phyloP scores from a whole-genome alignment of 495 filamentous ascomycete genomes.

The Penicillium longicatenatum region DNA sequence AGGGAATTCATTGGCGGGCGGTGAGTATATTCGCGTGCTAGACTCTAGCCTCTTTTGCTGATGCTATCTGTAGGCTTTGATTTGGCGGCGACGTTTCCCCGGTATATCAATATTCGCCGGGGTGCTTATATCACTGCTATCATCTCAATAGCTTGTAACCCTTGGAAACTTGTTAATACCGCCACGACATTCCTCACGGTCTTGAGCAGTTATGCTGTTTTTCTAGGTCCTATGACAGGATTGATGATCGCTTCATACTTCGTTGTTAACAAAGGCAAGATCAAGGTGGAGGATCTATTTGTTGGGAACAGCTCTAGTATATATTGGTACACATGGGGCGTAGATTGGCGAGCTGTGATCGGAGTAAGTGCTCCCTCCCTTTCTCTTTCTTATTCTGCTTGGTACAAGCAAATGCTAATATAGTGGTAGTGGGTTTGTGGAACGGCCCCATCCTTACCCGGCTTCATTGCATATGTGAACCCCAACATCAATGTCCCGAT shows the following conservation, averaged over 20 bases:
- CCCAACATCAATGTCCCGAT: constrained; percentile 20
- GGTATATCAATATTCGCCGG: constrained; percentile 53
- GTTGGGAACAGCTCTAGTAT: constrained; percentile 29
- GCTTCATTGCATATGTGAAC: constrained; percentile 27
- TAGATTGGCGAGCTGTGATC: constrained; percentile 46
- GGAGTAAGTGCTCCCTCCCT: constrained; percentile 20
- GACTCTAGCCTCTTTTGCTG: neutral
- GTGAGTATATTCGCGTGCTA: constrained; percentile 16
- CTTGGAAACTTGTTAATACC: constrained; percentile 53
- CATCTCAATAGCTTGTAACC: constrained; percentile 49
- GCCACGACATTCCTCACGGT: constrained; percentile 51
- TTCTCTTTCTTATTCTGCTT: neutral
- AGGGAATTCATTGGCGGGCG: constrained; percentile 39
- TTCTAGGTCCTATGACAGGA: constrained; percentile 48
- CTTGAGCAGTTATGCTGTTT: constrained; percentile 50
- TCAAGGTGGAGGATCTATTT: constrained; percentile 45
- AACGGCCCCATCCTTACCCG: constrained; percentile 26
- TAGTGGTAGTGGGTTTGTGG: constrained; percentile 26
- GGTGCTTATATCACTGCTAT: constrained; percentile 45
- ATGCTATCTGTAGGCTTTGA: constrained; percentile 32
- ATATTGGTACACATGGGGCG: constrained; percentile 43
- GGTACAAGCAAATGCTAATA: neutral
- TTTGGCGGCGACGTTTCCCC: constrained; percentile 45
- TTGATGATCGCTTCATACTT: constrained; percentile 45
- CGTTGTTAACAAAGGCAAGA: constrained; percentile 36